phyloP scores from a whole-genome alignment of 1,284 basidiomycete species.

The Ceratorhiza oryzae-sativae region DNA sequence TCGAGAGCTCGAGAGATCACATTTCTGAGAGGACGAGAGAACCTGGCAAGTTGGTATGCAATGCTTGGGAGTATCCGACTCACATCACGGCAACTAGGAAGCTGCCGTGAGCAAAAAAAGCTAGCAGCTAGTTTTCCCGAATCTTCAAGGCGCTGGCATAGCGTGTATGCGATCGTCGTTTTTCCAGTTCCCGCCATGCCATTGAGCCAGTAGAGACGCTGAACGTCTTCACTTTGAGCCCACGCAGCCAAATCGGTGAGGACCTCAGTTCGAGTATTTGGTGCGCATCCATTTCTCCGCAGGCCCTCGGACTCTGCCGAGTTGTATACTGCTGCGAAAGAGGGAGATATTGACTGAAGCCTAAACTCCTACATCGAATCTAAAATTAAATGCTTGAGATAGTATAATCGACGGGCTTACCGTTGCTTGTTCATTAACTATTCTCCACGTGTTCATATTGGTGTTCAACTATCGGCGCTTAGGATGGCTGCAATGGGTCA shows the following conservation, averaged over 20 bases:
- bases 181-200: too few species aligned
- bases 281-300: neutral
- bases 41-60: constrained; percentile 21
- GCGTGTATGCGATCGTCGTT: constrained; percentile 44
- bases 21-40: neutral
- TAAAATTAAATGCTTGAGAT: too few species aligned
- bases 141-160: constrained; percentile 39
- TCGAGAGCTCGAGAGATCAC: neutral
- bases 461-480: too few species aligned
- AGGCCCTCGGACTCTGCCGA: neutral
- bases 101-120: constrained; percentile 47
- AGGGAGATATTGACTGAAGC: too few species aligned
- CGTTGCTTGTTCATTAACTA: too few species aligned
- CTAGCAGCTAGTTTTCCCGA: constrained; percentile 46
- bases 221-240: neutral
- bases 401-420: too few species aligned
- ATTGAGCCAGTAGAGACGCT: too few species aligned
- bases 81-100: constrained; percentile 12
- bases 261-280: neutral
- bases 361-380: too few species aligned
- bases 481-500: too few species aligned
- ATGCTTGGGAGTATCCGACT: constrained; percentile 17
- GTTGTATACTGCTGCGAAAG: too few species aligned
- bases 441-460: too few species aligned
- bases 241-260: neutral